These are phyloP conservation scores for Brassica rapa DNA, from an alignment of 345 rosid species.

Conservation along the genomic window DNA sequence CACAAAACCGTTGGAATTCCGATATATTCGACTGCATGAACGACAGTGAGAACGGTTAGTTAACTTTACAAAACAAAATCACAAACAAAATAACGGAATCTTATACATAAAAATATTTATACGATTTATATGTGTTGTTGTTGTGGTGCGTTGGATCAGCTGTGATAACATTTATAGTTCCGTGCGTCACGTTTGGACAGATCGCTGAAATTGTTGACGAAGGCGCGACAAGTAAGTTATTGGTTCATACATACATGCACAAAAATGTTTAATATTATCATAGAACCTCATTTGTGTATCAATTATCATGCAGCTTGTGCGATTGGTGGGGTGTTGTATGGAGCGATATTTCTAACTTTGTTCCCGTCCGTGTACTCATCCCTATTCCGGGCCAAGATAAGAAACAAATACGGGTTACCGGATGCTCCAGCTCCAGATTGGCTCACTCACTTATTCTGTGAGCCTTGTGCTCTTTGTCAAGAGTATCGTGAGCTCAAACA, in stretches of 20 bases:
- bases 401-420: constrained; percentile 50
- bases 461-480: constrained; percentile 57
- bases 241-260: neutral
- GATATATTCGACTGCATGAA: constrained; percentile 69
- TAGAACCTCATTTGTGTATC: constrained; percentile 3
- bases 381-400: constrained; percentile 46
- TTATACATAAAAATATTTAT: neutral
- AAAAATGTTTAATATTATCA: neutral
- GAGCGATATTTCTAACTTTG: constrained; percentile 27
- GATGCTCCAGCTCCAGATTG: constrained; percentile 62
- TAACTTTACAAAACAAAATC: neutral
- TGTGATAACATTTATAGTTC: constrained; percentile 49
- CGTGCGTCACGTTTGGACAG: constrained; percentile 61
- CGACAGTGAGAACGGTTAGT: constrained; percentile 59
- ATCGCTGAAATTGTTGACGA: constrained; percentile 47
- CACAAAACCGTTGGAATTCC: constrained; percentile 48
- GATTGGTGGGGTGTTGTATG: constrained; percentile 42
- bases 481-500: constrained; percentile 58
- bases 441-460: constrained; percentile 53
- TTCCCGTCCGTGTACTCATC: constrained; percentile 48
- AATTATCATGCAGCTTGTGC: constrained; percentile 45
- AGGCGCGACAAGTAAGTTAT: constrained; percentile 39
- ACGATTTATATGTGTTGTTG: neutral
- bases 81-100: neutral
- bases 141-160: constrained; percentile 35